Conservation (phyloP, 2,329 filamentous ascomycete species). For the Penicillium sp. region DNA sequence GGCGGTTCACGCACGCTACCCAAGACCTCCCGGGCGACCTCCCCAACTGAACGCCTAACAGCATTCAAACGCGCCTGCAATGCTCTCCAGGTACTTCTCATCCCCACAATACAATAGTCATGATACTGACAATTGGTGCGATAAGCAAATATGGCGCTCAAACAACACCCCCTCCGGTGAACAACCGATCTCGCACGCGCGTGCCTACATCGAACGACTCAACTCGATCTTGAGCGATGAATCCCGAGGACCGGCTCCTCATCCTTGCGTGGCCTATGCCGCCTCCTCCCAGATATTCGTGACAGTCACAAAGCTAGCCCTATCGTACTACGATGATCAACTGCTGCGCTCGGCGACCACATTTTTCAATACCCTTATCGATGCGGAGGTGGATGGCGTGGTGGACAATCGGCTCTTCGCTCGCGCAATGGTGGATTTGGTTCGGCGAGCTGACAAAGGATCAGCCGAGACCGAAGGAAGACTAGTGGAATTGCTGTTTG, state of each 20-base stretch:
- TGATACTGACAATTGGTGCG: constrained; percentile 5
- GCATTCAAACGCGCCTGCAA: constrained; percentile 64
- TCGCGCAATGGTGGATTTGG: constrained; percentile 79
- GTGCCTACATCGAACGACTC: constrained; percentile 56
- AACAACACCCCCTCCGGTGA: constrained; percentile 53
- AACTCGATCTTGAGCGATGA: constrained; percentile 79
- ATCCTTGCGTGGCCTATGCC: constrained; percentile 87
- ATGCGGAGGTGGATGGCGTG: constrained; percentile 95
- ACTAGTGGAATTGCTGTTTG: constrained; percentile 90
- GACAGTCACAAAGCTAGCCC: constrained; percentile 83
- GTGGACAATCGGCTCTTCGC: constrained; percentile 85
- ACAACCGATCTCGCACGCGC: constrained; percentile 51
- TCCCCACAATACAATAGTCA: background rate
- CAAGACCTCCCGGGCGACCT: constrained; percentile 53
- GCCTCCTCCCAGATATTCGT: constrained; percentile 85
- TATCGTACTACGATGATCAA: constrained; percentile 78
- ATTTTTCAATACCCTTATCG: constrained; percentile 88
- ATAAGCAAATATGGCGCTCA: constrained; percentile 62
- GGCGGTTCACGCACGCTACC: constrained; percentile 53
- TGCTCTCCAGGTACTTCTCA: constrained; percentile 52
- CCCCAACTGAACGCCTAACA: constrained; percentile 60
- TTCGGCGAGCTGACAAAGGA: constrained; percentile 68
- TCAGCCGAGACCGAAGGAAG: constrained; percentile 80
- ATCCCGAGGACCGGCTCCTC: constrained; percentile 80
- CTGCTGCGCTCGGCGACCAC: constrained; percentile 82